Evolutionary conservation across 2,329 filamentous ascomycete species (phyloP), one percentile per base, ranked within the genome.

Genomic region (Bimuria novae-zelandiae): DNA sequence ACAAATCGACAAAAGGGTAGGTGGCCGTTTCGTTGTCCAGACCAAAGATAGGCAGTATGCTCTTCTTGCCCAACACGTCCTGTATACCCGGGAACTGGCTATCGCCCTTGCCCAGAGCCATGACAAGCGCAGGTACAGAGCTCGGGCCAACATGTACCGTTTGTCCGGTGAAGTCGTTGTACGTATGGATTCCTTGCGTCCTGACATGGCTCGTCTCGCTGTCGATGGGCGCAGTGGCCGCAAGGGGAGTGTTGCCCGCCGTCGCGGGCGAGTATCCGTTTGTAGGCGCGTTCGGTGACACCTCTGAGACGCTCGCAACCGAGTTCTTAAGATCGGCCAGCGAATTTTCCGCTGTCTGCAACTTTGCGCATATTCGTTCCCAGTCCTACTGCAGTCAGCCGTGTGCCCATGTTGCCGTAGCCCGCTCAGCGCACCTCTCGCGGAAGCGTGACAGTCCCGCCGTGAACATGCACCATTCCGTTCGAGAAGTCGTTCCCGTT

Each of bases 1-100:
- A 87, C 2, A 87, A 71, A 62, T 86, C 84, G 23, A 87, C 82
- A 61, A 87, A 87, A 6, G 84, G 84, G 63, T 87, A 87, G 7
- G 84, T 86, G 3, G 83, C 83, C 32, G 80, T 83, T 62, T 86
- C 84, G 59, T 87, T 86, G 63, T 86, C 84, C 29, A 87, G 75
- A 2, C 84, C 84, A 51, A 87, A 78, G 49, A 86, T 82, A 0
- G 84, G 84, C 19, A 87, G 70, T 58, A 87, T 84, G 41, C 82
- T 84, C 59, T 83, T 84, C 59, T 74, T 75, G 52, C 84, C 82
- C 39, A 86, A 70, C 11, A 86, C 70, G 43, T 84, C 80, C 57
- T 84, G 80, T 11, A 84, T 77, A 30, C 82, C 79, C 21, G 81
- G 79, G 40, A 82, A 75, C 37, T 79, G 75, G 21, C 71, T 67